Evolutionary conservation across 345 rosid species (phyloP).

Genomic region (Citrus glauca): DNA sequence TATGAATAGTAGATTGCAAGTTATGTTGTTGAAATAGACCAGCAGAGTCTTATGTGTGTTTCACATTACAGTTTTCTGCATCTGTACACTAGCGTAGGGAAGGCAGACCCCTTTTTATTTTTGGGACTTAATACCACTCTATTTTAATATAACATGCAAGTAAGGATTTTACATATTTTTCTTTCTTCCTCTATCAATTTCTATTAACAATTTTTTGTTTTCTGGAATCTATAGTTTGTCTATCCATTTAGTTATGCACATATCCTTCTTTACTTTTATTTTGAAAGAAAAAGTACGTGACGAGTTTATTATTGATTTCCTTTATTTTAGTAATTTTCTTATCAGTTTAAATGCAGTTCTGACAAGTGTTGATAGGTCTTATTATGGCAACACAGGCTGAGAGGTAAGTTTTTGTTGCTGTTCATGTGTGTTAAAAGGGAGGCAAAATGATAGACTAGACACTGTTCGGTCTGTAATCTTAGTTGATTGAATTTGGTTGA

Average conservation of each 20-base stretch:
- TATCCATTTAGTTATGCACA: not conserved
- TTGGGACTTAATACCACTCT: not conserved
- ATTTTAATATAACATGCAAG: not conserved
- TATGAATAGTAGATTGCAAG: constrained; percentile 3
- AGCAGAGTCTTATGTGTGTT: not conserved
- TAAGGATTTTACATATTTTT: not conserved
- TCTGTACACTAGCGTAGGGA: not conserved
- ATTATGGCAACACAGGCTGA: not conserved
- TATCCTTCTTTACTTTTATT: not conserved
- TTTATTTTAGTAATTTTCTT: not conserved
- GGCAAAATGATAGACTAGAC: not conserved
- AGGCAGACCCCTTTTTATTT: not conserved
- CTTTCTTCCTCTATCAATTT: not conserved
- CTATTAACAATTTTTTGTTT: not conserved
- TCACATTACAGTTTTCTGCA: not conserved
- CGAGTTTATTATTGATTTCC: not conserved
- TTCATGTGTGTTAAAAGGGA: not conserved
- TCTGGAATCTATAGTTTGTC: not conserved
- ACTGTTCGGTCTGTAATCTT: not conserved
- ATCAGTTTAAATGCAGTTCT: not conserved
- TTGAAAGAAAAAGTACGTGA: not conserved
- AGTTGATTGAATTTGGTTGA: not conserved
- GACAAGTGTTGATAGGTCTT: not conserved
- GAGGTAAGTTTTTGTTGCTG: not conserved
- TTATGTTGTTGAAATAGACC: not conserved